Evolutionary conservation across 345 rosid species (phyloP).

Genomic region (Geranium rotundifolium): DNA sequence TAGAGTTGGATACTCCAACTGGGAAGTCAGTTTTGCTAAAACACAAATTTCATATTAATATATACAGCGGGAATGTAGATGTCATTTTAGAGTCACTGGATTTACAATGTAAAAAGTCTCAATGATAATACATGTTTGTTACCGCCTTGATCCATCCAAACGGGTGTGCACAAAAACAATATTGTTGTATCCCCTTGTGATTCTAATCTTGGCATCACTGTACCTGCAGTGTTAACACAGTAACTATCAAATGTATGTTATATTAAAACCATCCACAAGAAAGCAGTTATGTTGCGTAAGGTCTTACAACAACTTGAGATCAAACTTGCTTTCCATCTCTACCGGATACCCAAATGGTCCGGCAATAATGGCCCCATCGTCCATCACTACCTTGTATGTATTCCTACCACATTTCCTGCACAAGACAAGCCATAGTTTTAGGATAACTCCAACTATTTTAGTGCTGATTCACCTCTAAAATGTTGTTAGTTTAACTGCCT

Average conservation of each 20-base stretch:
- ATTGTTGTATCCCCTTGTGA: conserved; percentile 53
- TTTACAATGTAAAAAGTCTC: too few relatives aligned
- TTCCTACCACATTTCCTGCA: conserved; percentile 41
- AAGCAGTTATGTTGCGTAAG: background rate
- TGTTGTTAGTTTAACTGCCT: too few relatives aligned
- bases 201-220: conserved; percentile 61
- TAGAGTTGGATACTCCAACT: too few relatives aligned
- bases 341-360: conserved; percentile 72
- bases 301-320: conserved; percentile 60
- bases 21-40: too few relatives aligned
- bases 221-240: conserved; percentile 35
- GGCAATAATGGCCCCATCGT: conserved; percentile 72
- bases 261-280: too few relatives aligned
- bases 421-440: background rate
- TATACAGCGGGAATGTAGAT: too few relatives aligned
- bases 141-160: conserved; percentile 12
- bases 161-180: conserved; percentile 54
- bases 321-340: conserved; percentile 50
- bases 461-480: too few relatives aligned
- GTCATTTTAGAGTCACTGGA: too few relatives aligned
- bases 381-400: conserved; percentile 48
- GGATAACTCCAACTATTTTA: too few relatives aligned
- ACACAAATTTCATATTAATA: too few relatives aligned
- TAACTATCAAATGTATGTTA: too few relatives aligned
- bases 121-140: too few relatives aligned